Evolutionary conservation across 805 yeast genomes (phyloP).

Genomic region (Helenozyma baotianmanensis): DNA sequence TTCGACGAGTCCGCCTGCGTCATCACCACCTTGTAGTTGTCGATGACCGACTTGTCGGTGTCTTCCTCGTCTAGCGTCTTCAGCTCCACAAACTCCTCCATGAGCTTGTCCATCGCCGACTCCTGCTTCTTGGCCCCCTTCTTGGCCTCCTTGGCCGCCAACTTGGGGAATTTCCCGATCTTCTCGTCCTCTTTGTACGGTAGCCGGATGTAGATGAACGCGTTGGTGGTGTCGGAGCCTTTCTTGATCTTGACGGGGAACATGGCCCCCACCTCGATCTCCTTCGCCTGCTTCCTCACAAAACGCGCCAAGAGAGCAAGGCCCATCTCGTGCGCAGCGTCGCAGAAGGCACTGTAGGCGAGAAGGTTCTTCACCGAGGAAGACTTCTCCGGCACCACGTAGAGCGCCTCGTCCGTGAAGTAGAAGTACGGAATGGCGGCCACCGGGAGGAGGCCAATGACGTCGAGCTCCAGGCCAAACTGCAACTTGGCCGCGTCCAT

Average conservation of each 20-base stretch:
- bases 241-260: constrained; percentile 36
- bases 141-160: constrained; percentile 10
- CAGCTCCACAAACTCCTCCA: constrained; percentile 29
- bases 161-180: constrained; percentile 46
- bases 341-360: constrained; percentile 39
- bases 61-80: constrained; percentile 21
- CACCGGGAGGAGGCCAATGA: constrained; percentile 55
- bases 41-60: constrained; percentile 3
- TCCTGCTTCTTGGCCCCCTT: constrained; percentile 2
- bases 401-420: constrained; percentile 53
- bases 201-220: constrained; percentile 49
- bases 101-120: constrained; percentile 12
- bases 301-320: constrained; percentile 58
- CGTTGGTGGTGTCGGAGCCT: constrained; percentile 21
- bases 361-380: constrained; percentile 33
- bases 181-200: constrained; percentile 77
- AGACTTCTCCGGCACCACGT: constrained; percentile 41
- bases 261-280: constrained; percentile 49
- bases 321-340: constrained; percentile 43
- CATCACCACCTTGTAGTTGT: constrained; percentile 16
- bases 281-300: constrained; percentile 44
- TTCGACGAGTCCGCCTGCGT: constrained; percentile 13
- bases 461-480: constrained; percentile 53
- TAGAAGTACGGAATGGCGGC: constrained; percentile 52
- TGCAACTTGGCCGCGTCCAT: constrained; percentile 39